Evolutionary conservation across 2,329 filamentous ascomycete species (phyloP), one percentile per base, ranked within the genome.

Genomic region (Colletotrichum tabaci): DNA sequence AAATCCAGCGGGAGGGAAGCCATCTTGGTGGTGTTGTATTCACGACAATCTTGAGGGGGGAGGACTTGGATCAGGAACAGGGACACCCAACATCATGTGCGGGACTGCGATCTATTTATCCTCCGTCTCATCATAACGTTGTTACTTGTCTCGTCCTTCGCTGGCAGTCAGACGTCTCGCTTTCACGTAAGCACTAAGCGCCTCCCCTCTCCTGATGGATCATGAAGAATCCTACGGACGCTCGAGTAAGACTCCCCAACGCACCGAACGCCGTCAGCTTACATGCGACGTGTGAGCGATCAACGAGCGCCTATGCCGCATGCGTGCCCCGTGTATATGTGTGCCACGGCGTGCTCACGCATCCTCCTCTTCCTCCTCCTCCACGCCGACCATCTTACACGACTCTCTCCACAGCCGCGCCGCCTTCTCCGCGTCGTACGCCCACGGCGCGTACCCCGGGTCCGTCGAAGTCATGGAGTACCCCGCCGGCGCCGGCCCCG

Each of bases 371-470:
- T n/a, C 3, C 23, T 26, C 23, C 23, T 26, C 64, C 3, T 50
- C 21, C 15, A 72, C 4, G 2, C 68, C 64, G 2, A 62, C 60
- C 35, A 71, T 49, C 44, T 60, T 47, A 16, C 42, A 49, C 4
- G 63, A 61, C 35, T 44, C 63, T 47, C n/a, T 35, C 68, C 68
- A 72, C 6, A 68, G 23, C 60, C 56, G 63, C 2, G 21, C 47
- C 21, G 47, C 68, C n/a, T 62, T 72, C 18, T 61, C 47, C 13
- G 50, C 46, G 21, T 68, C 64, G 42, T 57, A 68, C 16, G 76
- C 75, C 62, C 78, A 75, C 7, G 71, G 23, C 8, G 75, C 67
- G 55, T 77, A 76, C 2, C 74, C 75, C 55, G 70, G 8, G 13
- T 60, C 56, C 4, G 62, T 40, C 26, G 71, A 61, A 2, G 42